phyloP scores from a whole-genome alignment of 306 rosid genomes.

The Rosa lucieae region DNA sequence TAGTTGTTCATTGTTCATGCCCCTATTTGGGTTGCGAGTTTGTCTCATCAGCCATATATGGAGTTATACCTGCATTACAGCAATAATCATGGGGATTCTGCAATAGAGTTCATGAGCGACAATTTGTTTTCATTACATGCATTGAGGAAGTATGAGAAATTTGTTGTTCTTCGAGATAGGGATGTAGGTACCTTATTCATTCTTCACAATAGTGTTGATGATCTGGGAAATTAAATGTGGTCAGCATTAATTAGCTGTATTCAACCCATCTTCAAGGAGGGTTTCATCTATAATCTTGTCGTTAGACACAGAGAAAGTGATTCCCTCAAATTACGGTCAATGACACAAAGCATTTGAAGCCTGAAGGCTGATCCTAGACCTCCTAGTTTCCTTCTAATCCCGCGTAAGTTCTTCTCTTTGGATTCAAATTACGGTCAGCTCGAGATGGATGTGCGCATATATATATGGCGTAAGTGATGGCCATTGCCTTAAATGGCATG shows the following conservation, averaged over 20 bases:
- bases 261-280: constrained; percentile 35
- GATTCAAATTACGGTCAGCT: constrained; percentile 25
- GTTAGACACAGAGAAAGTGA: constrained; percentile 32
- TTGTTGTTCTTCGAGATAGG: constrained; percentile 16
- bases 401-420: constrained; percentile 24
- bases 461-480: constrained; percentile 13
- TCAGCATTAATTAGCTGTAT: constrained; percentile 46
- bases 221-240: constrained; percentile 36
- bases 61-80: constrained; percentile 45
- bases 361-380: neutral
- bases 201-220: constrained; percentile 31
- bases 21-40: constrained; percentile 43
- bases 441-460: constrained; percentile 46
- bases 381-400: constrained; percentile 48
- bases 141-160: neutral
- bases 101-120: constrained; percentile 23
- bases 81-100: constrained; percentile 33
- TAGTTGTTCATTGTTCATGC: constrained; percentile 43
- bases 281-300: constrained; percentile 39
- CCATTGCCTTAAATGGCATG: no score
- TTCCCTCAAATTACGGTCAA: constrained; percentile 39
- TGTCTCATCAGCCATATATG: constrained; percentile 31
- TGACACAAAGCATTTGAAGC: constrained; percentile 33
- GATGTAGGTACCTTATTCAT: constrained; percentile 42
- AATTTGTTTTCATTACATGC: neutral